phyloP scores from a whole-genome alignment of 768 basidiomycete genomes.

The Exsudoporus frostii region DNA sequence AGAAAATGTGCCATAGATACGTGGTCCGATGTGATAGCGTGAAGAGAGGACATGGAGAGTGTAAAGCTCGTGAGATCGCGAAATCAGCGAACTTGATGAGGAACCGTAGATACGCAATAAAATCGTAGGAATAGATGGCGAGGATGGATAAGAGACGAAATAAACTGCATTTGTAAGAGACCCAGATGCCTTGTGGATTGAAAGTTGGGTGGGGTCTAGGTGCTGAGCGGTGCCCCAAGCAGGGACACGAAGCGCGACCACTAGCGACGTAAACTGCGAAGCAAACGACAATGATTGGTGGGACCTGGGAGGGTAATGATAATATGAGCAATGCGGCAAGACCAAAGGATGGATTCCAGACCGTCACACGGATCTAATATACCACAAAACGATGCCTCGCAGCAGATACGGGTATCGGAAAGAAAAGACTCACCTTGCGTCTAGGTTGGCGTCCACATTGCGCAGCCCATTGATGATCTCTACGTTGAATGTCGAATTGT shows the following conservation, averaged over 20 bases:
- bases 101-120: constrained; percentile 92
- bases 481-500: constrained; percentile 38
- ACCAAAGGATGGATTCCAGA: constrained; percentile 30
- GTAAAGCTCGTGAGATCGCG: constrained; percentile 80
- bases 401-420: constrained; percentile 14
- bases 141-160: constrained; percentile 78
- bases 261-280: constrained; percentile 50
- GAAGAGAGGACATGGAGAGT: constrained; percentile 89
- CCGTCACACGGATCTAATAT: constrained; percentile 35
- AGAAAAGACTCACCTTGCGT: constrained; percentile 62
- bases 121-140: constrained; percentile 54
- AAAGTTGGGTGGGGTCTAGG: constrained; percentile 49
- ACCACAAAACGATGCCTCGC: constrained; percentile 30
- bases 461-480: constrained; percentile 57
- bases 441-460: constrained; percentile 52
- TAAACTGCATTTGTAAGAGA: constrained; percentile 95
- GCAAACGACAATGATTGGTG: constrained; percentile 61
- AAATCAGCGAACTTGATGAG: constrained; percentile 83
- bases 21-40: constrained; percentile 83
- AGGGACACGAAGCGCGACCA: constrained; percentile 53
- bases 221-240: constrained; percentile 49
- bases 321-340: constrained; percentile 17
- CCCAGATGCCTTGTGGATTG: constrained; percentile 81
- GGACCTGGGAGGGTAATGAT: constrained; percentile 42
- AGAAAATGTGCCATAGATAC: constrained; percentile 90